These are phyloP conservation scores for Wickerhamiella kurtzmanii DNA, from an alignment of 805 yeast species.

Conservation along the genomic window DNA sequence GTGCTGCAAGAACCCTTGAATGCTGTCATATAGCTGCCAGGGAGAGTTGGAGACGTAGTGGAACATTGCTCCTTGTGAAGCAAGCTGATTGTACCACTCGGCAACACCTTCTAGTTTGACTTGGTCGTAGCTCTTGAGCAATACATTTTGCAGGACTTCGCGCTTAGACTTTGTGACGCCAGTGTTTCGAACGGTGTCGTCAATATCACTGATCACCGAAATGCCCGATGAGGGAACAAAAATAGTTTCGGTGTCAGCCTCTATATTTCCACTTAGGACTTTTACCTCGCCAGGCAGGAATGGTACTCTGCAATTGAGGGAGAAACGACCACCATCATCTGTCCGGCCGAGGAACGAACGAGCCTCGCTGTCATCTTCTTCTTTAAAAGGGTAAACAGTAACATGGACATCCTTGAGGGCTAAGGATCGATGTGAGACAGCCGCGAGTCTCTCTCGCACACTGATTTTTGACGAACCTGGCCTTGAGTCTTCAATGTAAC, in stretches of 20 bases:
- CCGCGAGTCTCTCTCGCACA: constrained; percentile 16
- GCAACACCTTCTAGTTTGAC: constrained; percentile 67
- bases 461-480: neutral
- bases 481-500: too few species aligned
- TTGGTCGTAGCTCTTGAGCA: constrained; percentile 49
- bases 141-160: constrained; percentile 64
- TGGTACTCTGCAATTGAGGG: constrained; percentile 9
- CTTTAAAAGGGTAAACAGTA: constrained; percentile 8
- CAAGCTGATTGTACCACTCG: constrained; percentile 51
- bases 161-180: constrained; percentile 85
- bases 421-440: constrained; percentile 16
- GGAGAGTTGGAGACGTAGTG: constrained; percentile 96
- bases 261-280: constrained; percentile 6
- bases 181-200: constrained; percentile 82
- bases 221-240: constrained; percentile 33
- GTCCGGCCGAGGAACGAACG: constrained; percentile 15
- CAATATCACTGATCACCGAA: constrained; percentile 79
- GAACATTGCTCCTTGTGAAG: constrained; percentile 40
- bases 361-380: constrained; percentile 6
- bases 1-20: constrained; percentile 41
- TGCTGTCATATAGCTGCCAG: constrained; percentile 63
- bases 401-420: constrained; percentile 13
- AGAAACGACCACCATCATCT: constrained; percentile 20
- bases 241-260: constrained; percentile 5
- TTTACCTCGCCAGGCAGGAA: constrained; percentile 13